A percentile compares a stretch with the other conserved stretches of the same genome.
phyloP scores from a whole-genome alignment of 192 early-diverging fungal genomes.

The Blastocladiella britannica region DNA sequence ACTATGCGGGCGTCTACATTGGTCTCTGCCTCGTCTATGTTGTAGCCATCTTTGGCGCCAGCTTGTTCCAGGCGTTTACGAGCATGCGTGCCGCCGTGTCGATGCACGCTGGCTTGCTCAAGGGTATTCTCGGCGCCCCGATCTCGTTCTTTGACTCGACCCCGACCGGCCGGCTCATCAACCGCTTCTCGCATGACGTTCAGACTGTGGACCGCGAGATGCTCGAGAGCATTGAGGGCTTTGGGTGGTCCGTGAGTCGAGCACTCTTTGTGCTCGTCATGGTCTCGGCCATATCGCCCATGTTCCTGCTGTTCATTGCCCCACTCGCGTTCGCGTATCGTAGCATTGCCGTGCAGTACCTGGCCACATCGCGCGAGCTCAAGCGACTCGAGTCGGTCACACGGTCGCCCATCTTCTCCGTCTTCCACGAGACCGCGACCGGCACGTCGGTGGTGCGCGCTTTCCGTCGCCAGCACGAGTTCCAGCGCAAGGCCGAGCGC shows the following conservation, averaged over 20 bases:
- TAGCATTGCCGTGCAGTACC: slow-evolving; percentile 43
- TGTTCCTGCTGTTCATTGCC: slow-evolving; percentile 44
- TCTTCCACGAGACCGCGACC: slow-evolving; percentile 59
- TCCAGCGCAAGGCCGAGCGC: slow-evolving; percentile 31
- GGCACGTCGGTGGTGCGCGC: slow-evolving; percentile 69
- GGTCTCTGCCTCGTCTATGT: slow-evolving; percentile 23
- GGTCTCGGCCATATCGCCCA: slow-evolving; percentile 42
- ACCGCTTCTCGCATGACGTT: slow-evolving; percentile 79
- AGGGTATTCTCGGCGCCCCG: slow-evolving; percentile 37
- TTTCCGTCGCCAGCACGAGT: slow-evolving; percentile 47
- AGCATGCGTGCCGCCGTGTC: slow-evolving; percentile 29
- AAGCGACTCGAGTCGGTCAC: slow-evolving; percentile 71
- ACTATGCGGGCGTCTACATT: slow-evolving; percentile 41
- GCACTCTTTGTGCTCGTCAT: slow-evolving; percentile 34
- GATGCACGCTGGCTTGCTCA: slow-evolving; percentile 34
- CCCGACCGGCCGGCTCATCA: slow-evolving; percentile 73
- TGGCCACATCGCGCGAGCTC: slow-evolving; percentile 61
- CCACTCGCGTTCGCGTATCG: slow-evolving; percentile 35
- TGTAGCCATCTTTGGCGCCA: slow-evolving; percentile 14
- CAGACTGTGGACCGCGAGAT: slow-evolving; percentile 51
- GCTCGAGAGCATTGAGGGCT: slow-evolving; percentile 25
- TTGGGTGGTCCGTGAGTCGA: slow-evolving; percentile 24
- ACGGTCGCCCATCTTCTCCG: slow-evolving; percentile 52
- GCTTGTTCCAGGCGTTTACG: slow-evolving; percentile 18
- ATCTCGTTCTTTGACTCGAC: slow-evolving; percentile 78